Percentiles rank a stretch among this genome's conserved stretches.
These are phyloP conservation scores for Cryptococcus floricola DNA, from an alignment of 1,284 basidiomycete species.

Conservation along the genomic window DNA sequence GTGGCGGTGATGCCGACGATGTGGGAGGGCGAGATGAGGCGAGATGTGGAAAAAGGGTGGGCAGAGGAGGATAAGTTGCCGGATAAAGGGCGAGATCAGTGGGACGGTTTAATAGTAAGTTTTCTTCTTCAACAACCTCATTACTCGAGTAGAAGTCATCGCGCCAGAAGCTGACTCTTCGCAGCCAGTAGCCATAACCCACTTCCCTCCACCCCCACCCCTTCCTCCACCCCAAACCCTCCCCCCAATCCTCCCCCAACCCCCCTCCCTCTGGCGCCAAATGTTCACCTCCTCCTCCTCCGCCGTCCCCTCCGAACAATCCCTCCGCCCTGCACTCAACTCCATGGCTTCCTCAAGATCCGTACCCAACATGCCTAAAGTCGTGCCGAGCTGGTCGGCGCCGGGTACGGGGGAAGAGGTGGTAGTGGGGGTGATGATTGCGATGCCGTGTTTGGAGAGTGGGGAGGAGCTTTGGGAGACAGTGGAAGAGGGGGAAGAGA, in stretches of 20 bases:
- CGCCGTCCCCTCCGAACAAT: slow-evolving; percentile 54
- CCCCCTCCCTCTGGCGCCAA: not conserved
- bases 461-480: slow-evolving; percentile 17
- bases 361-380: not conserved
- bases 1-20: slow-evolving; percentile 38
- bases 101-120: no score
- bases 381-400: slow-evolving; percentile 8
- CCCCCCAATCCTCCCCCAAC: not conserved
- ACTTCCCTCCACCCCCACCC: slow-evolving; percentile 63
- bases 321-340: no score
- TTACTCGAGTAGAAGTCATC: no score
- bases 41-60: slow-evolving; percentile 13
- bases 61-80: not conserved
- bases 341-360: no score
- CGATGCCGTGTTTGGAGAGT: slow-evolving; percentile 29
- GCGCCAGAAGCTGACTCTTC: no score
- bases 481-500: slow-evolving; percentile 21
- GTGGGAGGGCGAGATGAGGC: slow-evolving; percentile 39
- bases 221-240: not conserved
- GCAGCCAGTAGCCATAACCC: slow-evolving; percentile 51
- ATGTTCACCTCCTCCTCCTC: not conserved
- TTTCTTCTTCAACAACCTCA: no score
- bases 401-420: slow-evolving; percentile 28
- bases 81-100: no score
- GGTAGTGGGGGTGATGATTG: slow-evolving; percentile 38